These are phyloP conservation scores for Aspergillus campestris DNA, from an alignment of 495 filamentous ascomycete genomes.

Conservation along the genomic window DNA sequence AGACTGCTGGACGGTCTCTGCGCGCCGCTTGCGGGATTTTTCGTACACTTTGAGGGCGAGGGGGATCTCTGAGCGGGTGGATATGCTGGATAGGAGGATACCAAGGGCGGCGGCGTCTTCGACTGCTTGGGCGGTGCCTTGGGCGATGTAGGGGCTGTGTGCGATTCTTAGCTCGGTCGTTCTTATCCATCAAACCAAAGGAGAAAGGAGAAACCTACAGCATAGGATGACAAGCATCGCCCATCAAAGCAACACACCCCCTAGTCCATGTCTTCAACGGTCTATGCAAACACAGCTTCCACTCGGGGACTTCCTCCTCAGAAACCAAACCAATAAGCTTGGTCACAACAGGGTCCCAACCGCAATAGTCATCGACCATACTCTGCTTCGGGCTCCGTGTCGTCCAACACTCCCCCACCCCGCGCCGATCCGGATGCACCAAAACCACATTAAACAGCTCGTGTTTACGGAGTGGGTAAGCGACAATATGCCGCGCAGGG, in stretches of 20 bases:
- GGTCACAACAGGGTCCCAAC: conserved; percentile 28
- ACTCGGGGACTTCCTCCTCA: conserved; percentile 52
- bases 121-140: conserved; percentile 46
- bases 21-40: conserved; percentile 39
- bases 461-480: conserved; percentile 35
- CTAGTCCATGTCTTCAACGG: conserved; percentile 49
- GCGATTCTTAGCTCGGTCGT: neutral
- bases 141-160: conserved; percentile 34
- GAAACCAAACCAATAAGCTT: conserved; percentile 30
- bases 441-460: conserved; percentile 38
- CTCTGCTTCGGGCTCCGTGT: conserved; percentile 34
- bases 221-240: conserved; percentile 63
- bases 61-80: conserved; percentile 29
- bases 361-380: conserved; percentile 32
- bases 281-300: conserved; percentile 53
- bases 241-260: conserved; percentile 52
- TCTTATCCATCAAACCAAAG: neutral
- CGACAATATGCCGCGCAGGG: conserved; percentile 35
- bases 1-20: conserved; percentile 41
- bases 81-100: conserved; percentile 34
- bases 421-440: conserved; percentile 29
- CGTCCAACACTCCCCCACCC: conserved; percentile 35
- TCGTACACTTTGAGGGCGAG: conserved; percentile 40
- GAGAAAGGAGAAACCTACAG: conserved; percentile 23
- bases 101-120: conserved; percentile 49